A percentile compares a stretch with the other conserved stretches of the same genome.
These are phyloP conservation scores for Crinitomyces ghanaensis DNA, from an alignment of 805 yeast genomes.

Conservation along the genomic window DNA sequence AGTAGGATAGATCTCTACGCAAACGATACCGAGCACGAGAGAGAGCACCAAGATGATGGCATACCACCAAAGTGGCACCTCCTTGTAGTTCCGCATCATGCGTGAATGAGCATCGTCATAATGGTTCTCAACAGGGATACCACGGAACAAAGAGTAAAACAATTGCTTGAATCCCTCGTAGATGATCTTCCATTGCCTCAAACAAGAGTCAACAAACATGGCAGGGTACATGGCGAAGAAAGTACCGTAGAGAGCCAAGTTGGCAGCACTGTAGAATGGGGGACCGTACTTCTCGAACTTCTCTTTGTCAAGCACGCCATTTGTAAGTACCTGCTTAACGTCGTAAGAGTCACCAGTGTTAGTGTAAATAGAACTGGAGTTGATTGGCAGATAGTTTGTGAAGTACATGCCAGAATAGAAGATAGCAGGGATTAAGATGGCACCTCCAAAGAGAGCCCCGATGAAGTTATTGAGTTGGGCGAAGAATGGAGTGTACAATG, in stretches of 20 bases:
- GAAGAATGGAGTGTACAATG: constrained; percentile 35
- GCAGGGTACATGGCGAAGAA: constrained; percentile 42
- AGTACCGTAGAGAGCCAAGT: constrained; percentile 42
- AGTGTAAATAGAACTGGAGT: constrained; percentile 41
- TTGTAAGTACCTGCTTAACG: constrained; percentile 35
- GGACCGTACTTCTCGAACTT: constrained; percentile 42
- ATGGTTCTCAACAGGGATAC: constrained; percentile 36
- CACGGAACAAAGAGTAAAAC: constrained; percentile 3
- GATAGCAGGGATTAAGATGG: constrained; percentile 34
- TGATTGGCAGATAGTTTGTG: constrained; percentile 49
- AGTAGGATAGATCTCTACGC: constrained; percentile 31
- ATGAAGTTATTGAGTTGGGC: constrained; percentile 21
- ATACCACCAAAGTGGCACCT: constrained; percentile 72
- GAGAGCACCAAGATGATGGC: constrained; percentile 35
- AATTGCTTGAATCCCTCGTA: constrained; percentile 18
- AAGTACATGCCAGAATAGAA: constrained; percentile 37
- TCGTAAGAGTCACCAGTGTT: constrained; percentile 41
- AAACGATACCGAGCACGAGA: constrained; percentile 33
- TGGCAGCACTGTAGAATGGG: constrained; percentile 47
- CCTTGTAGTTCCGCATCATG: constrained; percentile 44
- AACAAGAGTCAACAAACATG: constrained; percentile 33
- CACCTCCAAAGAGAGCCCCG: constrained; percentile 36
- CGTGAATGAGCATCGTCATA: constrained; percentile 14
- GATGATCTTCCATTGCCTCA: constrained; percentile 8
- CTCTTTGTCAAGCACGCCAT: constrained; percentile 30